These are phyloP conservation scores for Spergularia azorica DNA, from an alignment of 179 eudicot species.

Conservation along the genomic window DNA sequence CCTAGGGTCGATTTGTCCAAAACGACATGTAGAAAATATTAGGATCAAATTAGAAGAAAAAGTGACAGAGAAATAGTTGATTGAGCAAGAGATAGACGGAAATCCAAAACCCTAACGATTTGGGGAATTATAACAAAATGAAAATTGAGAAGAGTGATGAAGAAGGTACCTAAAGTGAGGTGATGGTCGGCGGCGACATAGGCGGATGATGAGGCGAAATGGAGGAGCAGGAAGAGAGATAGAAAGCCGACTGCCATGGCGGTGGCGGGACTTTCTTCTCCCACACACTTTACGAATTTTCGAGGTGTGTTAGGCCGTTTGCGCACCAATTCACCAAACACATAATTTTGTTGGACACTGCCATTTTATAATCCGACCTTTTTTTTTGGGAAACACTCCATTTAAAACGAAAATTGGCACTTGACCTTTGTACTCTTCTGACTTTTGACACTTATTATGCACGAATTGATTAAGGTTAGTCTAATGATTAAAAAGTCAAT, in stretches of 20 bases:
- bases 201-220: constrained; percentile 14
- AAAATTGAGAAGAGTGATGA: neutral
- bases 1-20: too few relatives aligned
- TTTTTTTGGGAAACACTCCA: too few relatives aligned
- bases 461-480: too few relatives aligned
- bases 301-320: too few relatives aligned
- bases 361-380: too few relatives aligned
- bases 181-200: constrained; percentile 13
- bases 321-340: too few relatives aligned
- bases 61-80: neutral
- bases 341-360: too few relatives aligned
- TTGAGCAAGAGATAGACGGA: neutral
- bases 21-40: neutral
- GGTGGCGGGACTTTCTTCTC: constrained; percentile 14
- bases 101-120: constrained; percentile 23
- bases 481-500: too few relatives aligned
- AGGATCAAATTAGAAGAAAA: too few relatives aligned
- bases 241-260: constrained; percentile 24
- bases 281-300: neutral
- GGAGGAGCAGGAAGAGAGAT: neutral
- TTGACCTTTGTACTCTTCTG: too few relatives aligned
- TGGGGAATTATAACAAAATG: neutral
- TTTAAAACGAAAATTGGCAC: too few relatives aligned
- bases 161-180: constrained; percentile 32
- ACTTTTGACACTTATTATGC: too few relatives aligned